A percentile compares a stretch with the other conserved stretches of the same genome.
Evolutionary conservation across 2,329 filamentous ascomycete species (phyloP).

Genomic region (Colletotrichum incanum): DNA sequence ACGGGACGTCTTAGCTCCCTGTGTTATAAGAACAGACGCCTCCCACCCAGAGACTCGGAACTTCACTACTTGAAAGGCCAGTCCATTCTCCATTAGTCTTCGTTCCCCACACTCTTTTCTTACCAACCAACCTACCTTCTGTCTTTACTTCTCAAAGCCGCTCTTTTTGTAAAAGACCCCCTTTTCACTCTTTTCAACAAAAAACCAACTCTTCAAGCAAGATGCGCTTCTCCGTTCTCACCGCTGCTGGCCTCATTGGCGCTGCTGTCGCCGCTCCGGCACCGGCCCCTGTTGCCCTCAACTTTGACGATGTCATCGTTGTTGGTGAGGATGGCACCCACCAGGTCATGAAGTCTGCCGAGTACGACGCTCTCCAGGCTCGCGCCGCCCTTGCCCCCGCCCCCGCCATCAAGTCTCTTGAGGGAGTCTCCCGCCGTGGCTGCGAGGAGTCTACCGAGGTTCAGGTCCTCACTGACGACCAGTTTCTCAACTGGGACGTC

Average conservation of each 20-base stretch:
- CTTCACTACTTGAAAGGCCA: constrained; percentile 22
- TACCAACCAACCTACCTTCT: constrained; percentile 24
- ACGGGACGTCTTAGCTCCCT: neutral
- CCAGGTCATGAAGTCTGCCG: constrained; percentile 48
- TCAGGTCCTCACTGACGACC: constrained; percentile 46
- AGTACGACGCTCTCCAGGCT: constrained; percentile 45
- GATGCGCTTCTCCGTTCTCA: constrained; percentile 40
- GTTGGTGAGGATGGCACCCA: constrained; percentile 46
- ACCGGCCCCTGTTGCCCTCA: constrained; percentile 37
- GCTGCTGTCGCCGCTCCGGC: constrained; percentile 18
- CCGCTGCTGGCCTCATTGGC: constrained; percentile 29
- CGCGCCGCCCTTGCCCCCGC: constrained; percentile 36
- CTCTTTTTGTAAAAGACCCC: constrained; percentile 34
- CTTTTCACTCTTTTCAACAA: constrained; percentile 25
- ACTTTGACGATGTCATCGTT: constrained; percentile 48
- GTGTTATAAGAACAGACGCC: constrained; percentile 31
- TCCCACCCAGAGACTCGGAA: constrained; percentile 21
- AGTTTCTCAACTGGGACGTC: constrained; percentile 58
- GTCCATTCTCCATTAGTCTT: constrained; percentile 38
- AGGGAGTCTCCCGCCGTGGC: constrained; percentile 31
- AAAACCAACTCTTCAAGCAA: constrained; percentile 22
- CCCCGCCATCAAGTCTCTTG: constrained; percentile 1
- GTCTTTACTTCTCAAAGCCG: constrained; percentile 39
- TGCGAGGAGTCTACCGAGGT: constrained; percentile 46
- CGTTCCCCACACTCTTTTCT: constrained; percentile 35